Evolutionary conservation across 2,329 filamentous ascomycete species (phyloP).

Genomic region (Neofusicoccum ribis): DNA sequence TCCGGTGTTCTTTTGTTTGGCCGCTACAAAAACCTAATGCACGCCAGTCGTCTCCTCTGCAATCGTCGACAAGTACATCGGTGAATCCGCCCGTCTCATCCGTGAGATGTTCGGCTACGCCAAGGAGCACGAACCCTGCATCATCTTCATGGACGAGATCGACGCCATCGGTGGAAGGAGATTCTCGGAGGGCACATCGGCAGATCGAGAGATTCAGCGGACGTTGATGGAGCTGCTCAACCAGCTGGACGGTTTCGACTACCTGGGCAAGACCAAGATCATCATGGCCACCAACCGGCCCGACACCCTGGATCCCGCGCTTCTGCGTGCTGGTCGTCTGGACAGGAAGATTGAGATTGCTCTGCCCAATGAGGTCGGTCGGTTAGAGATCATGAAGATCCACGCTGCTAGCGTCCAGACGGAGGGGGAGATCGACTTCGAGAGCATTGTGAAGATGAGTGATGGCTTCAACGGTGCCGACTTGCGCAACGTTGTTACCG

Average conservation of each 20-base stretch:
- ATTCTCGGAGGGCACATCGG: slow-evolving; percentile 96
- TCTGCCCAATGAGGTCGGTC: slow-evolving; percentile 92
- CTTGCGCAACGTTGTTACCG: slow-evolving; percentile 94
- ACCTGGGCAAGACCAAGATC: slow-evolving; percentile 98
- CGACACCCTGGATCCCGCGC: slow-evolving; percentile 89
- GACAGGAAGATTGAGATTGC: slow-evolving; percentile 99
- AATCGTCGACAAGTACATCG: slow-evolving; percentile 99
- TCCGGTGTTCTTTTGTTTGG: slow-evolving; percentile 21
- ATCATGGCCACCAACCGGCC: slow-evolving; percentile 99
- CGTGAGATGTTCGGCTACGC: slow-evolving; percentile 99
- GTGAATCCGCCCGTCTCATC: slow-evolving; percentile 94
- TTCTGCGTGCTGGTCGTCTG: slow-evolving; percentile 87
- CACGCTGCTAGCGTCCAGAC: slow-evolving; percentile 82
- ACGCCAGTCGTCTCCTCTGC: slow-evolving; percentile 93
- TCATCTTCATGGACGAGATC: slow-evolving; percentile 99
- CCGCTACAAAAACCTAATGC: slow-evolving; percentile 23
- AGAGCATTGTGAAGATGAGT: slow-evolving; percentile 99
- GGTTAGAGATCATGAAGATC: slow-evolving; percentile 97
- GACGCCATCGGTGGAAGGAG: slow-evolving; percentile 95
- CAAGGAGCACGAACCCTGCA: slow-evolving; percentile 98
- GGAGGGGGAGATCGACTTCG: slow-evolving; percentile 96
- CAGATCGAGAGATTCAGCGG: slow-evolving; percentile 96
- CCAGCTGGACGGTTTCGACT: slow-evolving; percentile 98
- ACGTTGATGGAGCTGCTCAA: slow-evolving; percentile 98
- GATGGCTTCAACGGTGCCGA: slow-evolving; percentile 97